Percentiles rank a stretch among this genome's conserved stretches.
phyloP scores from a whole-genome alignment of 225 moss, liverwort and hornwort genomes.

The Antitrichia curtipendula region DNA sequence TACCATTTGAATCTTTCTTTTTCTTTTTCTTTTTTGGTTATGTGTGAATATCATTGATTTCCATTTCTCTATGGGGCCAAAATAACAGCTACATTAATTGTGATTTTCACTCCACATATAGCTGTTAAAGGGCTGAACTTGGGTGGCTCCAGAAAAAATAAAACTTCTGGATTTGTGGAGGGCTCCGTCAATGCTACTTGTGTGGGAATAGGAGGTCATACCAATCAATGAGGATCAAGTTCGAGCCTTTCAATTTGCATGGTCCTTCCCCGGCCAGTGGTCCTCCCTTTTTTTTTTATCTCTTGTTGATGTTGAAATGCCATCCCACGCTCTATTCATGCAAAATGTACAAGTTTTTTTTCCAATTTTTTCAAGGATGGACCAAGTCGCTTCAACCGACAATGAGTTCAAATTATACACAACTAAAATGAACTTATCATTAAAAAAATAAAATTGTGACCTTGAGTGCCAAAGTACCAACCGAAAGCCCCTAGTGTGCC shows the following conservation, averaged over 20 bases:
- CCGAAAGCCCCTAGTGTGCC: not conserved
- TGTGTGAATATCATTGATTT: not conserved
- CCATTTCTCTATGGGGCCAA: accelerated
- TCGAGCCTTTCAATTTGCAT: not conserved
- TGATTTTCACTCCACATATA: not conserved
- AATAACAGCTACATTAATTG: not conserved
- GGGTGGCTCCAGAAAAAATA: not conserved
- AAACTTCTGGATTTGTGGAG: not conserved
- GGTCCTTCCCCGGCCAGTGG: not conserved
- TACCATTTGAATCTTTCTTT: too few species aligned
- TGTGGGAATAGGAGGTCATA: not conserved
- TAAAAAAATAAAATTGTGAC: too few species aligned
- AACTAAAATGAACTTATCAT: too few species aligned
- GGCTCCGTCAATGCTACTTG: not conserved
- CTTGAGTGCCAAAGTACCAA: not conserved
- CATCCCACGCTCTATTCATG: not conserved
- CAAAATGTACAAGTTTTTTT: not conserved
- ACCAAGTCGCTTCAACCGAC: not conserved
- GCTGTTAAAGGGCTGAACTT: not conserved
- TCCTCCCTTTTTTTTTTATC: not conserved
- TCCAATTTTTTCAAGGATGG: not conserved
- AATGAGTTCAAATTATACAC: not conserved
- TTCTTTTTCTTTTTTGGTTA: too few species aligned
- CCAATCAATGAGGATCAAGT: not conserved
- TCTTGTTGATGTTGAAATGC: not conserved